These are phyloP conservation scores for Rugonectria rugulosa DNA, from an alignment of 2,329 filamentous ascomycete genomes.

Conservation along the genomic window DNA sequence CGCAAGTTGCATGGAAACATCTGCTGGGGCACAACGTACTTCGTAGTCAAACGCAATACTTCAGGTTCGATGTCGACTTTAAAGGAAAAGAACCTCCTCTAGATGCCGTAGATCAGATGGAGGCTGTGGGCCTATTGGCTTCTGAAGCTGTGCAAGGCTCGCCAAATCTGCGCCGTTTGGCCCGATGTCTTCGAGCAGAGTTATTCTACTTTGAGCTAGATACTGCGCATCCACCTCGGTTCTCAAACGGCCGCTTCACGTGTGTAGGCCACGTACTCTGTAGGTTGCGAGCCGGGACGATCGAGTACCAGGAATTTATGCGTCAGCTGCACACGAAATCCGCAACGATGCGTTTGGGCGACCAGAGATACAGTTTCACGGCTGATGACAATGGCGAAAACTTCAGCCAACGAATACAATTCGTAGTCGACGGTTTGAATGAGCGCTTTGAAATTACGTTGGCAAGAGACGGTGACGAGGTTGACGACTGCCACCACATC, in stretches of 20 bases:
- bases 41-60: conserved; percentile 9
- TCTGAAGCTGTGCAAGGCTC: not conserved
- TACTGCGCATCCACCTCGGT: conserved; percentile 9
- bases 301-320: conserved; percentile 9
- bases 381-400: not conserved
- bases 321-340: not conserved
- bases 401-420: conserved; percentile 9
- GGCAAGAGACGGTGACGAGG: not conserved
- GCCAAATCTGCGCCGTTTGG: conserved; percentile 1
- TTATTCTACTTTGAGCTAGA: conserved; percentile 23
- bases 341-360: not conserved
- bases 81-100: conserved; percentile 11
- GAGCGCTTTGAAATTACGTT: conserved; percentile 1
- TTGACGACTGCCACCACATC: conserved; percentile 9
- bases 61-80: conserved; percentile 22
- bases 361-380: conserved; percentile 3
- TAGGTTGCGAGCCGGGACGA: conserved; percentile 8
- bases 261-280: conserved; percentile 16
- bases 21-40: conserved; percentile 21
- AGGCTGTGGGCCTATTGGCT: conserved; percentile 10
- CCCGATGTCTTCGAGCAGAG: conserved; percentile 19
- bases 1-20: conserved; percentile 20
- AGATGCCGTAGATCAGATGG: conserved; percentile 19
- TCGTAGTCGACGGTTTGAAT: conserved; percentile 9
- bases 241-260: conserved; percentile 10